These are phyloP conservation scores for Rhizophora mangle DNA, from an alignment of 345 rosid genomes.

Conservation along the genomic window DNA sequence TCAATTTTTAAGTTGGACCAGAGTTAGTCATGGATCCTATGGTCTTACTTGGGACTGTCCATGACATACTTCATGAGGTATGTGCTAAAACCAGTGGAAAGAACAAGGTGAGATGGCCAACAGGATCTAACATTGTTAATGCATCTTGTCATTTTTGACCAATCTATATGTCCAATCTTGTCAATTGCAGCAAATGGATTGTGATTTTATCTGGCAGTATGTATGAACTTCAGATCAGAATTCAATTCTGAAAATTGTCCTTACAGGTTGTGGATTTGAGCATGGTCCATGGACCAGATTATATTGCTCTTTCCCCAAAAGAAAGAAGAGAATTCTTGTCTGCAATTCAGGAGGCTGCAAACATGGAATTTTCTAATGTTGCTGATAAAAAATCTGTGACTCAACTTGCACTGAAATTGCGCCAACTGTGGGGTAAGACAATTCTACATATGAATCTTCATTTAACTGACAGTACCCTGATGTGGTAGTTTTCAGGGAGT, in stretches of 20 bases:
- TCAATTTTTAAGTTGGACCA: too few relatives aligned
- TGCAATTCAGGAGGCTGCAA: conserved; percentile 71
- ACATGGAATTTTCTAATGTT: conserved; percentile 60
- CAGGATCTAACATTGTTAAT: too few relatives aligned
- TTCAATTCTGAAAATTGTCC: conserved; percentile 3
- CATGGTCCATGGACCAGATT: conserved; percentile 63
- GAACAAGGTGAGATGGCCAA: too few relatives aligned
- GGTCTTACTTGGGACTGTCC: too few relatives aligned
- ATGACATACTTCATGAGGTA: too few relatives aligned
- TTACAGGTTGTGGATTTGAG: conserved; percentile 72
- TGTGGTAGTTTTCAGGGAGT: neutral
- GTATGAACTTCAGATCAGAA: too few relatives aligned
- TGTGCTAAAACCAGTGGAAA: too few relatives aligned
- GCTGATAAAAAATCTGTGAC: conserved; percentile 60
- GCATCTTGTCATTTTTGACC: too few relatives aligned
- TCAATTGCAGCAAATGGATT: neutral
- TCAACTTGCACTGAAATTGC: conserved; percentile 68
- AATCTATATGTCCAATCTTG: neutral
- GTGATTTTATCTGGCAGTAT: neutral
- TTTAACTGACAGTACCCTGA: neutral
- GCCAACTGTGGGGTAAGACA: conserved; percentile 73
- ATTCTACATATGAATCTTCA: neutral
- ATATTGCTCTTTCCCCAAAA: conserved; percentile 52
- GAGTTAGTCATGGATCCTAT: too few relatives aligned
- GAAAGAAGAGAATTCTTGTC: conserved; percentile 57